Percentiles rank a stretch among this genome's conserved stretches.
These are phyloP conservation scores for Mycena crocata DNA, from an alignment of 768 basidiomycete species.

Conservation along the genomic window DNA sequence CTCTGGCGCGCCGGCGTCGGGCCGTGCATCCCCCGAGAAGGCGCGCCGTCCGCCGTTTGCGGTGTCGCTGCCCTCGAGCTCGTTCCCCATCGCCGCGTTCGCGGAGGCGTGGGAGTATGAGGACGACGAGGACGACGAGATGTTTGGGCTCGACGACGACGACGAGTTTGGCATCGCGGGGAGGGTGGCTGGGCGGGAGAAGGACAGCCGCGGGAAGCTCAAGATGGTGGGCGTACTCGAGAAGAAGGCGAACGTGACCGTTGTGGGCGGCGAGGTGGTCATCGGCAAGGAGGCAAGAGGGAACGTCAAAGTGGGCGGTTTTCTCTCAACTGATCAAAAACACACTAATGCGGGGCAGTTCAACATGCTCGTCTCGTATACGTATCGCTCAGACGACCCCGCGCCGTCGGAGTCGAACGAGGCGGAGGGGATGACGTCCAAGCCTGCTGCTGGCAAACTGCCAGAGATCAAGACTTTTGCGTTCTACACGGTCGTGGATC, in stretches of 20 bases:
- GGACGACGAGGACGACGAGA: slow-evolving; percentile 94
- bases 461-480: slow-evolving; percentile 90
- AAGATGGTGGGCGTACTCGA: slow-evolving; percentile 87
- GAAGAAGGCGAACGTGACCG: slow-evolving; percentile 88
- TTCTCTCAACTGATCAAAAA: background rate
- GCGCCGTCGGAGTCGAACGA: slow-evolving; percentile 73
- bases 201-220: slow-evolving; percentile 54
- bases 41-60: slow-evolving; percentile 80
- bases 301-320: slow-evolving; percentile 74
- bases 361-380: slow-evolving; percentile 94
- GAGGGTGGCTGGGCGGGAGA: slow-evolving; percentile 50
- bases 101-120: slow-evolving; percentile 99
- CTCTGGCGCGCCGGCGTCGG: slow-evolving; percentile 49
- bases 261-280: slow-evolving; percentile 90
- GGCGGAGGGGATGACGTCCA: slow-evolving; percentile 47
- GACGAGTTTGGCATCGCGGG: slow-evolving; percentile 70
- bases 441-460: slow-evolving; percentile 51
- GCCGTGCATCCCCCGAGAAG: slow-evolving; percentile 60
- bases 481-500: slow-evolving; percentile 87
- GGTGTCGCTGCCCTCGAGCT: slow-evolving; percentile 78
- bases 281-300: slow-evolving; percentile 85
- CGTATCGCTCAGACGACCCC: slow-evolving; percentile 92
- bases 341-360: slow-evolving; percentile 63
- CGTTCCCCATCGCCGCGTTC: slow-evolving; percentile 89
- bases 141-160: slow-evolving; percentile 80